Percentiles rank a stretch among this genome's conserved stretches.
Evolutionary conservation across 106 monocot genomes (phyloP).

Genomic region (Phalaenopsis equestris): DNA sequence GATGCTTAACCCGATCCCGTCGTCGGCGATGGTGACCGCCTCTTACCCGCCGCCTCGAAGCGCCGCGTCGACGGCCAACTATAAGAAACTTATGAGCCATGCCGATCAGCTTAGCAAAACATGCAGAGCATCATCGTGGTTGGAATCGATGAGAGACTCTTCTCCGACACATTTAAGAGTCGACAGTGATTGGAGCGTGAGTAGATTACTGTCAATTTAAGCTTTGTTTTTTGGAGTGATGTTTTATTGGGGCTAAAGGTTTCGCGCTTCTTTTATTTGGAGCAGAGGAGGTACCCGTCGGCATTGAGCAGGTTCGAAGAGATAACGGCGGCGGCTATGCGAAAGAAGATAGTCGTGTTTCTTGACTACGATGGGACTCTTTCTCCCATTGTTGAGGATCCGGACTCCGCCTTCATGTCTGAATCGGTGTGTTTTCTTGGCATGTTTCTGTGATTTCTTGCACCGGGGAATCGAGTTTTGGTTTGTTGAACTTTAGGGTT

Average conservation of each 20-base stretch:
- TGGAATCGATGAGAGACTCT: slow-evolving; percentile 48
- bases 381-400: slow-evolving; percentile 88
- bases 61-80: background rate
- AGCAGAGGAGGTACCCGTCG: slow-evolving; percentile 44
- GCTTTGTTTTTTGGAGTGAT: background rate
- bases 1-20: slow-evolving; percentile 1
- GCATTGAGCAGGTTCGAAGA: slow-evolving; percentile 52
- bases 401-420: slow-evolving; percentile 70
- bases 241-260: background rate
- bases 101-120: slow-evolving; percentile 10
- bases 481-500: background rate
- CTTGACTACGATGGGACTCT: slow-evolving; percentile 83
- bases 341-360: slow-evolving; percentile 70
- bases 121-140: slow-evolving; percentile 15
- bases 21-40: background rate
- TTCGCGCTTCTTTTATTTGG: background rate
- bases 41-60: slow-evolving; percentile 16
- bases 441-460: background rate
- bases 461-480: background rate
- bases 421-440: slow-evolving; percentile 26
- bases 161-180: slow-evolving; percentile 36
- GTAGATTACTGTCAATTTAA: background rate
- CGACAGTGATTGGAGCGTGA: slow-evolving; percentile 21
- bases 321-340: slow-evolving; percentile 35
- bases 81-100: slow-evolving; percentile 20